A percentile compares a stretch with the other conserved stretches of the same genome.
These are phyloP conservation scores for Penicillium arizonense DNA, from an alignment of 495 filamentous ascomycete genomes.

Conservation along the genomic window DNA sequence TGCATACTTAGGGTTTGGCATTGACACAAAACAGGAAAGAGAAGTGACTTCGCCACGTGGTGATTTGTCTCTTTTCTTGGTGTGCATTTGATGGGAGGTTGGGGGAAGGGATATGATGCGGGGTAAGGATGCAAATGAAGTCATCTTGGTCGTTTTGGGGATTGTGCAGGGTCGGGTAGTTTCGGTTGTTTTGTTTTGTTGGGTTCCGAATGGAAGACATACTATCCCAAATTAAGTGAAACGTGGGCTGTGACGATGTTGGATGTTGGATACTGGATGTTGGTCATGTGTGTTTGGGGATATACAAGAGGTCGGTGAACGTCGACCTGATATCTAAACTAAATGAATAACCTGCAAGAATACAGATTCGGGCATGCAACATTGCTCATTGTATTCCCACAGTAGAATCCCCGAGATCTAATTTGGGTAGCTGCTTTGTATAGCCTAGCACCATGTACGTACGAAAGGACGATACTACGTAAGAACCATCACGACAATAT, in stretches of 20 bases:
- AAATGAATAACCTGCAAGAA: too few species aligned
- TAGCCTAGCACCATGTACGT: too few species aligned
- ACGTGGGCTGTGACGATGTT: too few species aligned
- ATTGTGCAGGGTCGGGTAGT: background rate
- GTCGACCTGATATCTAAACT: background rate
- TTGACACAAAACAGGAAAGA: background rate
- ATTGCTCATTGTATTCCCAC: too few species aligned
- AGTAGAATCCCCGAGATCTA: too few species aligned
- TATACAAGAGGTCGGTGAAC: background rate
- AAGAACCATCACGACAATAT: too few species aligned
- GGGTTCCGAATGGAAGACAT: background rate
- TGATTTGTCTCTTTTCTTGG: background rate
- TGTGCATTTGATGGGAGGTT: background rate
- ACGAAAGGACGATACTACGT: too few species aligned
- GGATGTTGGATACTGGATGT: too few species aligned
- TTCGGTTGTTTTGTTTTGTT: background rate
- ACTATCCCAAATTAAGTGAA: too few species aligned
- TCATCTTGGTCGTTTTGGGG: background rate
- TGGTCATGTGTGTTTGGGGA: too few species aligned
- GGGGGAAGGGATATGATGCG: background rate
- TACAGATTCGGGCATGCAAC: too few species aligned
- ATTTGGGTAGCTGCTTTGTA: too few species aligned
- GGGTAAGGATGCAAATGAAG: constrained; percentile 3
- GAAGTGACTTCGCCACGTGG: background rate
- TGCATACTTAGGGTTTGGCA: background rate